These are phyloP conservation scores for Liquidambar formosana DNA, from an alignment of 164 flowering plant genomes.

Conservation along the genomic window DNA sequence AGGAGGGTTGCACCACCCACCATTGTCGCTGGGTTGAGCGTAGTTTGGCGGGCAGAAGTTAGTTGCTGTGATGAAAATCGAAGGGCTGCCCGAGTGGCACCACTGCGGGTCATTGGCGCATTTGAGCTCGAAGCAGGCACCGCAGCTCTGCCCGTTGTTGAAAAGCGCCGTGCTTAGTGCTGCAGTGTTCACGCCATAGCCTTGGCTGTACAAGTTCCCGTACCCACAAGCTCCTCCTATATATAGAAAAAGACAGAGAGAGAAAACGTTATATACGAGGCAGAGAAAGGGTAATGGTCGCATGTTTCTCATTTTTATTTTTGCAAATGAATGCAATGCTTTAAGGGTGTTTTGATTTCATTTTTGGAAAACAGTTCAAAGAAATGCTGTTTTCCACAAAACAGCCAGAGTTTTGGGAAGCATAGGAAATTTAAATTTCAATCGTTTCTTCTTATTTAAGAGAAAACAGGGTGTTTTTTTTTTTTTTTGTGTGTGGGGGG, in stretches of 20 bases:
- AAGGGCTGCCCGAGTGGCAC: constrained; percentile 56
- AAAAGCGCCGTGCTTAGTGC: constrained; percentile 62
- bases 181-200: constrained; percentile 59
- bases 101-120: constrained; percentile 48
- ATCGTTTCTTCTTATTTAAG: no score
- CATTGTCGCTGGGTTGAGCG: constrained; percentile 48
- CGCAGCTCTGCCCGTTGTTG: constrained; percentile 56
- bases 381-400: no score
- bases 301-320: no score
- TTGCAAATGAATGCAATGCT: not conserved
- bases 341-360: not conserved
- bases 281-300: not conserved
- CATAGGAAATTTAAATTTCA: no score
- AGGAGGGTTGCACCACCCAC: constrained; percentile 74
- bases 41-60: constrained; percentile 62
- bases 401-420: no score
- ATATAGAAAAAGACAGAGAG: no score
- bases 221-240: constrained; percentile 72
- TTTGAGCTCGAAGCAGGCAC: constrained; percentile 55
- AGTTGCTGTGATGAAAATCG: constrained; percentile 56
- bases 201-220: constrained; percentile 60
- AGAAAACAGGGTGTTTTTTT: no score
- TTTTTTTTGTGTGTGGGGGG: no score
- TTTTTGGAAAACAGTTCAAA: no score
- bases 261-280: not conserved